phyloP scores from a whole-genome alignment of 352 stramenopile species.

The Albugo laibachii region DNA sequence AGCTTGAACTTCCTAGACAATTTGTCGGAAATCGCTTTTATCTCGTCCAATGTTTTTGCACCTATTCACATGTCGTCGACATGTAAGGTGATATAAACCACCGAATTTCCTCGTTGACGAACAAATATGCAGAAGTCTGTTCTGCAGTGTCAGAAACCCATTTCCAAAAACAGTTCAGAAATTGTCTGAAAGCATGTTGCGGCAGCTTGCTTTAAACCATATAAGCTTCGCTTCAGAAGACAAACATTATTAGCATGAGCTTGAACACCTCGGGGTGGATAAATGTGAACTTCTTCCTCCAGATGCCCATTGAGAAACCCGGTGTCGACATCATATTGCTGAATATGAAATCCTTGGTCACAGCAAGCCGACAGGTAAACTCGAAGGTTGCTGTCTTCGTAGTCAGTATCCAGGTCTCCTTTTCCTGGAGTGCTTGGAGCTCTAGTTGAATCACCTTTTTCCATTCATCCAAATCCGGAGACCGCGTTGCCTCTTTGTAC shows the following conservation, averaged over 20 bases:
- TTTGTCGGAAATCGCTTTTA: not conserved
- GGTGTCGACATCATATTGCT: conserved; percentile 8
- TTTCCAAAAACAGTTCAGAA: too few relatives aligned
- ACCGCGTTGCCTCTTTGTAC: conserved; percentile 4
- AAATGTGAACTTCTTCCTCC: too few relatives aligned
- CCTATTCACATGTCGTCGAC: conserved; percentile 8
- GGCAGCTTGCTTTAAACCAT: conserved; percentile 11
- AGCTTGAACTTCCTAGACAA: conserved; percentile 1
- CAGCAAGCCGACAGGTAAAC: conserved; percentile 11
- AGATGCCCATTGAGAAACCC: conserved; percentile 6
- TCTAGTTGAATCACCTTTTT: not conserved
- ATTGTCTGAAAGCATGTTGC: conserved; percentile 11
- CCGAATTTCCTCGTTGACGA: conserved; percentile 3
- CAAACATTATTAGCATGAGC: too few relatives aligned
- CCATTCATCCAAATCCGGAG: conserved; percentile 1
- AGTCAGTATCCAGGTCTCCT: not conserved
- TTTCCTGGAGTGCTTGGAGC: not conserved
- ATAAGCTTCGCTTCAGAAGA: conserved; percentile 4
- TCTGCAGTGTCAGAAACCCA: too few relatives aligned
- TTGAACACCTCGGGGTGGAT: too few relatives aligned
- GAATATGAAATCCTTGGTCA: conserved; percentile 2
- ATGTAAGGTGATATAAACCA: conserved; percentile 7
- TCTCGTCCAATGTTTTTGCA: not conserved
- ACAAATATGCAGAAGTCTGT: conserved; percentile 3
- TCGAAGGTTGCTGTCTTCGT: conserved; percentile 2